Evolutionary conservation across 345 rosid genomes (phyloP).

Genomic region (Dimocarpus longan): DNA sequence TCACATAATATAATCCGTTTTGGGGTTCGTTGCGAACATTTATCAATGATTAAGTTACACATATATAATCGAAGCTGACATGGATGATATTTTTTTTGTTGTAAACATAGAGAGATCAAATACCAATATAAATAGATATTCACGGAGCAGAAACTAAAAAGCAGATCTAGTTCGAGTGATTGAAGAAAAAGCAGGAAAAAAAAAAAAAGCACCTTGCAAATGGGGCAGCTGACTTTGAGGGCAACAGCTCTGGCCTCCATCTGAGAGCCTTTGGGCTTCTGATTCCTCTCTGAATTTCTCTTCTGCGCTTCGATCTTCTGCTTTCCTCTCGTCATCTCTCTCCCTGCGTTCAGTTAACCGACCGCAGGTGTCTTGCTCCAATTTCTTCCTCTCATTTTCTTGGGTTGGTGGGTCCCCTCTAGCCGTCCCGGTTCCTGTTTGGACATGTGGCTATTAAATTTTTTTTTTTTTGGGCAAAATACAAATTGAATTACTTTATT

Average conservation of each 20-base stretch:
- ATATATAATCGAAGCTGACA: no score
- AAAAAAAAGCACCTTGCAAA: slow-evolving; percentile 57
- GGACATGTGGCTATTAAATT: no score
- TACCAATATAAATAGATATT: background rate
- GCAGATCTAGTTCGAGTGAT: background rate
- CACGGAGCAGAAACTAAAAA: background rate
- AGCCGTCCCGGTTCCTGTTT: no score
- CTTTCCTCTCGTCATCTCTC: slow-evolving; percentile 74
- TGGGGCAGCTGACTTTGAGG: slow-evolving; percentile 69
- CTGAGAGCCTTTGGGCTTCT: slow-evolving; percentile 66
- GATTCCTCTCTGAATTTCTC: slow-evolving; percentile 66
- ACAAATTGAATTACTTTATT: no score
- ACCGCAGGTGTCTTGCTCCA: background rate
- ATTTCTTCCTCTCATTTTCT: no score
- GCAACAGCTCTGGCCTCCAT: slow-evolving; percentile 71
- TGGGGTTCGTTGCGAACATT: no score
- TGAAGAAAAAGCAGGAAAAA: no score
- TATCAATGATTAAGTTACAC: no score
- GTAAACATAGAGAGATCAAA: background rate
- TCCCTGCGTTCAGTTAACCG: background rate
- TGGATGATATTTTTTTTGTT: no score
- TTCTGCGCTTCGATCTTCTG: slow-evolving; percentile 85
- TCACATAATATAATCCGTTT: no score
- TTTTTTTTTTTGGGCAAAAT: no score
- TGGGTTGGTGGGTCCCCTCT: no score